phyloP scores from a whole-genome alignment of 768 basidiomycete species.

The Mycena rebaudengoi region DNA sequence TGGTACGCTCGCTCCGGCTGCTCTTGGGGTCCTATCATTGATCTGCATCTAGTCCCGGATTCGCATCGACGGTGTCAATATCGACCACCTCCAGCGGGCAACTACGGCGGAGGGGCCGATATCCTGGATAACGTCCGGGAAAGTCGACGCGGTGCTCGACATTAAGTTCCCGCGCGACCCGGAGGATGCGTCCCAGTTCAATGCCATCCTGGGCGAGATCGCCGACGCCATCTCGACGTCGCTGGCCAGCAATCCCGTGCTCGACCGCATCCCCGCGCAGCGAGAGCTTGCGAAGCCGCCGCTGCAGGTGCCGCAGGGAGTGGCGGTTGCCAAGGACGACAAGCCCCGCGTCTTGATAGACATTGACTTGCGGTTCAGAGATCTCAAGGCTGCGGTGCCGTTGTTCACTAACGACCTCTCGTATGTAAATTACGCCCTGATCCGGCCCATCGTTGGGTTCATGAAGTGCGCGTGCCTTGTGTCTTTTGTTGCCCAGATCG shows the following conservation, averaged over 20 bases:
- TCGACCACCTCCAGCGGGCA: slow-evolving; percentile 92
- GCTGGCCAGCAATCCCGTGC: slow-evolving; percentile 44
- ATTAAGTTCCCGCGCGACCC: slow-evolving; percentile 94
- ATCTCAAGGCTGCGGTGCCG: slow-evolving; percentile 94
- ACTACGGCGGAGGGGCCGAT: slow-evolving; percentile 87
- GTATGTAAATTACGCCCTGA: slow-evolving; percentile 91
- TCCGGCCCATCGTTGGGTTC: slow-evolving; percentile 96
- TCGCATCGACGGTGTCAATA: slow-evolving; percentile 94
- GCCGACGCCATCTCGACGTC: slow-evolving; percentile 86
- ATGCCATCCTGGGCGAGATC: slow-evolving; percentile 88
- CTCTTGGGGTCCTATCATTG: not conserved
- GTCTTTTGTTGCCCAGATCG: too few relatives aligned
- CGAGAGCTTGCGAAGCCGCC: slow-evolving; percentile 88
- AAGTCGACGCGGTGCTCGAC: slow-evolving; percentile 95
- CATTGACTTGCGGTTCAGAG: slow-evolving; percentile 93
- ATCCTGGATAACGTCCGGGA: slow-evolving; percentile 97
- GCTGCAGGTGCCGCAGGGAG: slow-evolving; percentile 67
- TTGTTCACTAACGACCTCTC: slow-evolving; percentile 89
- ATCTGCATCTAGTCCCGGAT: slow-evolving; percentile 77
- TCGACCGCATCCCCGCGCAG: slow-evolving; percentile 82
- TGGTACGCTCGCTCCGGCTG: slow-evolving; percentile 64
- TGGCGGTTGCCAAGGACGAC: slow-evolving; percentile 41
- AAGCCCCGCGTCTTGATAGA: slow-evolving; percentile 77
- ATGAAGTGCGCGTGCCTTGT: slow-evolving; percentile 80
- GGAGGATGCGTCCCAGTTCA: slow-evolving; percentile 71